Conservation (phyloP, 345 rosid genomes). For the Acer campestre region DNA sequence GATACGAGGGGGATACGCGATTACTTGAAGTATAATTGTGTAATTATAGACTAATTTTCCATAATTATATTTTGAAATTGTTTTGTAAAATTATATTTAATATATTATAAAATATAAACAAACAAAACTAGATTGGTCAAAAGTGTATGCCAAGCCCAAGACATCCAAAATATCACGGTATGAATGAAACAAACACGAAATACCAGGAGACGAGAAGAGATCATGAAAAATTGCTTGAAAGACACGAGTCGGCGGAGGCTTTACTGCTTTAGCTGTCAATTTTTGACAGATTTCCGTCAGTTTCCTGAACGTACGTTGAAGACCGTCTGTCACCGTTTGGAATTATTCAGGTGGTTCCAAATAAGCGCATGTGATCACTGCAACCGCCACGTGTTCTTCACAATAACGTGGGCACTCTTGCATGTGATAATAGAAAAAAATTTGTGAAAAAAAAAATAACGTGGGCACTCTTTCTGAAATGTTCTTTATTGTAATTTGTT, state of each 20-base stretch:
- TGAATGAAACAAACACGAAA: not conserved
- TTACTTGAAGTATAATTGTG: no score
- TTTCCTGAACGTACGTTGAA: not conserved
- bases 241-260: not conserved
- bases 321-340: not conserved
- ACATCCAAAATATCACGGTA: not conserved
- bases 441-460: no score
- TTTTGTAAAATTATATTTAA: no score
- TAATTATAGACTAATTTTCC: no score
- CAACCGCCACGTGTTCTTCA: not conserved
- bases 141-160: no score
- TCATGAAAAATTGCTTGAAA: not conserved
- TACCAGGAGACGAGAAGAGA: not conserved
- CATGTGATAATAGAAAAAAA: not conserved
- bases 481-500: no score
- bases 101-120: no score
- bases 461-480: no score
- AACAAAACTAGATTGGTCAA: not conserved
- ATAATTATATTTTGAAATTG: no score
- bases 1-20: no score
- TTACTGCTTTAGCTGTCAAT: not conserved
- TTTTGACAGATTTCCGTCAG: not conserved
- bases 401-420: not conserved
- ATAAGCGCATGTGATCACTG: not conserved
- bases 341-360: not conserved